Evolutionary conservation across 140 eudicot species (phyloP).

Genomic region (Ambrosia hybrid): DNA sequence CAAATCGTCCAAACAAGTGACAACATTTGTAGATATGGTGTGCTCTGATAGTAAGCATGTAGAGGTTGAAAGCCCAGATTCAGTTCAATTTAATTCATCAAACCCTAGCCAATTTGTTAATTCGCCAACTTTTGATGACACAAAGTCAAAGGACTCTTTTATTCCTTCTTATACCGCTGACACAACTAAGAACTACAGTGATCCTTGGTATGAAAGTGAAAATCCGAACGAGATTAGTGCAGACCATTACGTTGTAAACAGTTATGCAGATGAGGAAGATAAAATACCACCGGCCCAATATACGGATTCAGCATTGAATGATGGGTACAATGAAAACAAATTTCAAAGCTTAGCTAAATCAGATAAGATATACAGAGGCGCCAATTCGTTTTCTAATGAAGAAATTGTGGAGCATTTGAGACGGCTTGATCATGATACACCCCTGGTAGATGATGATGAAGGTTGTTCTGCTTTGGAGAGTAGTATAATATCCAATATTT

Average conservation of each 20-base stretch:
- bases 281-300: conserved; percentile 32
- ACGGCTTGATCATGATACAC: conserved; percentile 58
- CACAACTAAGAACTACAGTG: conserved; percentile 37
- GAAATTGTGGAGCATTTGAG: conserved; percentile 85
- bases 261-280: conserved; percentile 40
- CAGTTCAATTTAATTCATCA: conserved; percentile 23
- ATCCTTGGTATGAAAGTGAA: conserved; percentile 30
- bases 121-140: conserved; percentile 33
- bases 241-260: conserved; percentile 32
- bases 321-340: conserved; percentile 55
- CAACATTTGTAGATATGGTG: conserved; percentile 76
- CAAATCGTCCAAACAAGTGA: conserved; percentile 41
- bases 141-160: conserved; percentile 39
- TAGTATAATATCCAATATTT: conserved; percentile 70
- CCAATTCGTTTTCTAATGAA: conserved; percentile 79
- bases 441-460: conserved; percentile 43
- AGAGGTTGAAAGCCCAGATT: conserved; percentile 34
- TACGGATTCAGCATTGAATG: conserved; percentile 43
- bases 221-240: conserved; percentile 28
- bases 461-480: conserved; percentile 65
- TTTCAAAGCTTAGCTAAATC: conserved; percentile 70
- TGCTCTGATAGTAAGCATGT: conserved; percentile 25
- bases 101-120: conserved; percentile 40
- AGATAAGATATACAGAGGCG: conserved; percentile 64
- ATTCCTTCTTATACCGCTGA: conserved; percentile 36